Base-by-base conservation (phyloP, 345 rosid species). In the Syzygium grande region DNA sequence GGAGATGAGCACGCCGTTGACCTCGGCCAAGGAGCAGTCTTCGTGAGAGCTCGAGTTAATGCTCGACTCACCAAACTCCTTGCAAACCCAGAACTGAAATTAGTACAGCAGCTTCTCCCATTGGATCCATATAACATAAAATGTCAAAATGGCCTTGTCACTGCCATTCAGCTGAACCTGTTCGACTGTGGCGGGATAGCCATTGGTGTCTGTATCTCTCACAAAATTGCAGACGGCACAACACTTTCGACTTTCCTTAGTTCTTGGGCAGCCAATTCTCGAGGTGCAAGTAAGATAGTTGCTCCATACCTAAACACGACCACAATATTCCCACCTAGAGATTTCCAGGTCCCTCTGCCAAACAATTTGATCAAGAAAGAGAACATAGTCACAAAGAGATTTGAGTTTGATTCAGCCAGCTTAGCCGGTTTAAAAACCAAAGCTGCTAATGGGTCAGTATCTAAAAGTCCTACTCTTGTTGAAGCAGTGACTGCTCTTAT, bases 11-110 rank as follows among this genome's bases (percentile, higher is more conserved):
- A 84, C 0, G 56, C 93, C 19, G 80, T 92, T 27, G 92, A 93
- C 87, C 88, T 87, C 68, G 93, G 93, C 52, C 87, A 85, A 52
- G 93, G 94, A 19, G 93, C 88, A 27, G 83, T 89, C 77, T 93
- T 87, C 23, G 84, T 91, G 30, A 92, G 91, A 87, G 92, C 95
- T 80, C 83, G 14, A 84, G 92, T 89, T 34, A 86, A 89, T 34
- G 52, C 79, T 29, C 53, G 29, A 87, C 89, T 94, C 73, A 88
- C 93, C 1, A 86, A 87, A 84, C 84, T 90, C 89, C 90, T 92
- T 22, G 54, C 52, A 49, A 87, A 78, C n/a, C 92, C 92, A 7
- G 84, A 86, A 41, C 84, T 30, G 9, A 85, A 89, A 61, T 56
- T 88, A 30, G 27, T 93, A 19, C 86, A 87, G 56, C 55, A 46